phyloP scores from a whole-genome alignment of 163 green algal genomes.

The Chloromonas sp. region DNA sequence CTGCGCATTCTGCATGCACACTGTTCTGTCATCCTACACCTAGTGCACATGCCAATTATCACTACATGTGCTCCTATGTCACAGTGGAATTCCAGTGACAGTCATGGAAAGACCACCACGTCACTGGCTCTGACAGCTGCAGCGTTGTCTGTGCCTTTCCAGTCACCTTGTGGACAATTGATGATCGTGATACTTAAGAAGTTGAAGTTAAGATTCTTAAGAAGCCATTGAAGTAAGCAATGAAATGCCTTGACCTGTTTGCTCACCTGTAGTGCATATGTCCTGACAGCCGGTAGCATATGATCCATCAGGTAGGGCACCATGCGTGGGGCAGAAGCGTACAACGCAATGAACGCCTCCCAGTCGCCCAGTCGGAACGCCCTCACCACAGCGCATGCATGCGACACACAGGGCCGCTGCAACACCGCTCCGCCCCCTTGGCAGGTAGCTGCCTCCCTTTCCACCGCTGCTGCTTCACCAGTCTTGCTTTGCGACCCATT shows the following conservation, averaged over 20 bases:
- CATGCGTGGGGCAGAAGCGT: slow-evolving; percentile 50
- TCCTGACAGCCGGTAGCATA: slow-evolving; percentile 26
- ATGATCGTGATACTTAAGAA: not conserved
- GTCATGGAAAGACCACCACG: not conserved
- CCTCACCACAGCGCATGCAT: not conserved
- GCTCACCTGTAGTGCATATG: not conserved
- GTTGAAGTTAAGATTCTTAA: not conserved
- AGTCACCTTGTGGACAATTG: not conserved
- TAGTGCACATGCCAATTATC: too few species aligned
- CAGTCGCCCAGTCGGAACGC: slow-evolving; percentile 13
- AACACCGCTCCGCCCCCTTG: too few species aligned
- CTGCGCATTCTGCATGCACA: not conserved
- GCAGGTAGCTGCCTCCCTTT: not conserved
- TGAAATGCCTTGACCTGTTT: too few species aligned
- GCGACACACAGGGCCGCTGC: not conserved
- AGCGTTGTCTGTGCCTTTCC: not conserved
- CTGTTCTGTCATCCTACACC: not conserved
- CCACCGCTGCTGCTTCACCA: not conserved
- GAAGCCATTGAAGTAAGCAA: too few species aligned
- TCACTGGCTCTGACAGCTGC: not conserved
- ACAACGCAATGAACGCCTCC: slow-evolving; percentile 26
- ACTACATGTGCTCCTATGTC: too few species aligned
- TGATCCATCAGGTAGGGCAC: slow-evolving; percentile 50
- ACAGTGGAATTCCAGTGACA: too few species aligned
- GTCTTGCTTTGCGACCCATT: not conserved